Percentiles rank a stretch among this genome's conserved stretches.
Evolutionary conservation across 2,329 filamentous ascomycete species (phyloP).

Genomic region (Hypoxylon sp.): DNA sequence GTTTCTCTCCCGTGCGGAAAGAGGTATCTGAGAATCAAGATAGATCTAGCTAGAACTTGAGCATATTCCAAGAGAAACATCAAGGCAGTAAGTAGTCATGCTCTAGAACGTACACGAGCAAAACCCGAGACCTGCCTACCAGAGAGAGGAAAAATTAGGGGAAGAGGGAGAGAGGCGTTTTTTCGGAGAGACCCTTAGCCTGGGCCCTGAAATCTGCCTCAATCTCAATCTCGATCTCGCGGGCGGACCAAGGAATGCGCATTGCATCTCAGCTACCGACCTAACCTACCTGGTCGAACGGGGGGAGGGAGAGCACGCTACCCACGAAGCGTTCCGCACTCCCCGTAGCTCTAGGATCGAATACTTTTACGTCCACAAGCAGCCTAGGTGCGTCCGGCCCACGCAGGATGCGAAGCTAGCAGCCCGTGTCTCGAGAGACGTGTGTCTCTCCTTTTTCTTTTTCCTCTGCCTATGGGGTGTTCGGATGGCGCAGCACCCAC

Average conservation of each 20-base stretch:
- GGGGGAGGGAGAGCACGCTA: slow-evolving; percentile 20
- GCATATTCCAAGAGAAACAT: background rate
- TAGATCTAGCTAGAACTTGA: background rate
- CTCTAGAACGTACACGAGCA: slow-evolving; percentile 11
- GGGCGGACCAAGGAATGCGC: slow-evolving; percentile 29
- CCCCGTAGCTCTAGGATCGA: background rate
- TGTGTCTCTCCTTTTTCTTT: no score
- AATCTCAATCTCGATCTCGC: slow-evolving; percentile 28
- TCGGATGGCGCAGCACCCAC: slow-evolving; percentile 13
- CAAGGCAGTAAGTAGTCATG: background rate
- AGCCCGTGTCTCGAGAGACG: slow-evolving; percentile 24
- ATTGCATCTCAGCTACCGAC: slow-evolving; percentile 30
- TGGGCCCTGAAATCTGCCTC: slow-evolving; percentile 5
- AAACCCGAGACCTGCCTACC: background rate
- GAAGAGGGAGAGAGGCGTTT: no score
- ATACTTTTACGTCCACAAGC: no score
- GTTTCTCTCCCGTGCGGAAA: no score
- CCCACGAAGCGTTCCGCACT: slow-evolving; percentile 8
- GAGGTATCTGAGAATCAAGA: no score
- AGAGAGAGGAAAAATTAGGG: no score
- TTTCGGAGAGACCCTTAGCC: slow-evolving; percentile 8
- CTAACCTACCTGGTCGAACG: no score
- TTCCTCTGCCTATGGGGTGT: slow-evolving; percentile 6
- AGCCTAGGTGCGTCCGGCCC: no score
- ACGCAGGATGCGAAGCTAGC: slow-evolving; percentile 10